Evolutionary conservation across 352 stramenopile species (phyloP).

Genomic region (Phytophthora hybrid): DNA sequence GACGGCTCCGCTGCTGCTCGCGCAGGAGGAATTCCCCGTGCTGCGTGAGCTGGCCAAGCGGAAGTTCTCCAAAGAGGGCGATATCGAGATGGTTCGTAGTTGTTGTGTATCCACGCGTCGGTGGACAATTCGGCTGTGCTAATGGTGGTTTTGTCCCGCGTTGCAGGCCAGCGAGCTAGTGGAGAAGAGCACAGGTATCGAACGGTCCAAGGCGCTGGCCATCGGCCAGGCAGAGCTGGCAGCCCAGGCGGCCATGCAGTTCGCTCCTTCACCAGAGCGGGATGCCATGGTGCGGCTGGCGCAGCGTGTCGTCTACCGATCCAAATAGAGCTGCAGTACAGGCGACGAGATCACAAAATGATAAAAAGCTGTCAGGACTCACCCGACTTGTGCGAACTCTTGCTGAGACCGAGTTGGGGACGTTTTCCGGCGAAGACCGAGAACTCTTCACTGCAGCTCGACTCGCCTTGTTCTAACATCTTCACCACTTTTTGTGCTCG

Average conservation of each 20-base stretch:
- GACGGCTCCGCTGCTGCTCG: conserved; percentile 97
- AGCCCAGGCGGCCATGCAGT: conserved; percentile 92
- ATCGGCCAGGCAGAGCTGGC: conserved; percentile 96
- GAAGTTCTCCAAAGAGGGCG: conserved; percentile 93
- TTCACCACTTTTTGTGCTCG: neutral
- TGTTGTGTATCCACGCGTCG: neutral
- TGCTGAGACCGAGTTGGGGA: conserved; percentile 6
- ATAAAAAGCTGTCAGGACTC: conserved; percentile 32
- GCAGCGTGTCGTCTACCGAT: conserved; percentile 88
- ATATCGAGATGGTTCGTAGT: conserved; percentile 89
- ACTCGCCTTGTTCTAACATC: neutral
- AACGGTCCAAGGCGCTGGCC: conserved; percentile 95
- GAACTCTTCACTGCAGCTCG: neutral
- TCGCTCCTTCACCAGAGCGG: conserved; percentile 81
- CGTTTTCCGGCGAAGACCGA: conserved; percentile 8
- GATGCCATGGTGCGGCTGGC: conserved; percentile 90
- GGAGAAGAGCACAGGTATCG: conserved; percentile 92
- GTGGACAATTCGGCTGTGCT: conserved; percentile 16
- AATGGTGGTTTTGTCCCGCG: conserved; percentile 20
- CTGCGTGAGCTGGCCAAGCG: conserved; percentile 89
- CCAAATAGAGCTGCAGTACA: conserved; percentile 75
- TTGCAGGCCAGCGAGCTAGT: conserved; percentile 87
- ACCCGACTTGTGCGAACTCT: neutral
- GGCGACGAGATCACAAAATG: conserved; percentile 28
- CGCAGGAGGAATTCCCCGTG: conserved; percentile 94